Conservation (phyloP, 2,329 filamentous ascomycete species). For the Ophiocordyceps robertsii region DNA sequence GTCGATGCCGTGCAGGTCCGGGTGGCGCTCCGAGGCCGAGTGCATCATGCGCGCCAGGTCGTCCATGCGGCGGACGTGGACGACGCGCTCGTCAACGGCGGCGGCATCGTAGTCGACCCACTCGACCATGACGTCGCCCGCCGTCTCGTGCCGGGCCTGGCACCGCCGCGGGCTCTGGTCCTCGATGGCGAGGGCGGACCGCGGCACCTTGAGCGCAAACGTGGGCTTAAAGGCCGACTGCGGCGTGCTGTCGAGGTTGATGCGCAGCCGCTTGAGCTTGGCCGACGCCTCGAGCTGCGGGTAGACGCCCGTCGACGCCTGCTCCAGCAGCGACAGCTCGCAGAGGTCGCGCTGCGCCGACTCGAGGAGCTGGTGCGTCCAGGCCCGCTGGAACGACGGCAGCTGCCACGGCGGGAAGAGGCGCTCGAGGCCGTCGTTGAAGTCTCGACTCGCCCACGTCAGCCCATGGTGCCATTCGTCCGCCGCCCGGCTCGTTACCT, state of each 20-base stretch:
- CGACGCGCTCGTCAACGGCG: constrained; percentile 25
- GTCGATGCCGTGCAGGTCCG: constrained; percentile 32
- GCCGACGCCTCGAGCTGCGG: constrained; percentile 28
- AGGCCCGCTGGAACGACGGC: constrained; percentile 28
- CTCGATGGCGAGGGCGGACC: constrained; percentile 14
- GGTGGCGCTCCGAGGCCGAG: constrained; percentile 27
- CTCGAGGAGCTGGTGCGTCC: constrained; percentile 32
- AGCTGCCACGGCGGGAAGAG: constrained; percentile 29
- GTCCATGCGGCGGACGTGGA: constrained; percentile 29
- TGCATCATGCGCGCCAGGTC: constrained; percentile 34
- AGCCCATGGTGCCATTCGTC: not conserved
- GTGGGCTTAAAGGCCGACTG: constrained; percentile 27
- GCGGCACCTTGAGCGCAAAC: constrained; percentile 25
- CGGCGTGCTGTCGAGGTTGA: constrained; percentile 29
- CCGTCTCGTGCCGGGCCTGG: constrained; percentile 19
- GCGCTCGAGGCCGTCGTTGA: constrained; percentile 33
- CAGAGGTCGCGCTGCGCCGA: constrained; percentile 26
- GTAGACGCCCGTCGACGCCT: constrained; percentile 25
- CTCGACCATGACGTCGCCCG: constrained; percentile 25
- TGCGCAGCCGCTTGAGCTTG: constrained; percentile 29
- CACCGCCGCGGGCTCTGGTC: constrained; percentile 10
- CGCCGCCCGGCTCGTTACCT: constrained; percentile 12
- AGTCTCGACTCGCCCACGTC: constrained; percentile 17
- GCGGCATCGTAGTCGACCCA: constrained; percentile 32
- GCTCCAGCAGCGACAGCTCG: constrained; percentile 27